Conservation (phyloP, 2,329 filamentous ascomycete genomes). For the Paracoccidioides lutzii region DNA sequence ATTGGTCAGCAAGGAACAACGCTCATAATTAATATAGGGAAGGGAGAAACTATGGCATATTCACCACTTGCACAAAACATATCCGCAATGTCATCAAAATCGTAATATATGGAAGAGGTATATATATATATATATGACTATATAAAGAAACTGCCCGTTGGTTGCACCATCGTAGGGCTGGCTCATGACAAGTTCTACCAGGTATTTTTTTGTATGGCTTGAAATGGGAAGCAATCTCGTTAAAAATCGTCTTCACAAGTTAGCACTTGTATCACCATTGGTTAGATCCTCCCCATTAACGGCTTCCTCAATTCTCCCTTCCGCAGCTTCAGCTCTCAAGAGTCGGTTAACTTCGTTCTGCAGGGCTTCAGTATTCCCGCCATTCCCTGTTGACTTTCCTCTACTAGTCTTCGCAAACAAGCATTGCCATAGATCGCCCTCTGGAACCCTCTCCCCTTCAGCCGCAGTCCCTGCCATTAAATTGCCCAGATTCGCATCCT, state of each 20-base stretch:
- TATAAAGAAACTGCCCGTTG: background rate
- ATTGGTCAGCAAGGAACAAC: background rate
- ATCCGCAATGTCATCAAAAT: background rate
- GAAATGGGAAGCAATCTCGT: background rate
- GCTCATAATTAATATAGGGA: background rate
- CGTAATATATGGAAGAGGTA: no score
- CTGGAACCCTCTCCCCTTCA: slow-evolving; percentile 66
- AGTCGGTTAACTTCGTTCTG: slow-evolving; percentile 36
- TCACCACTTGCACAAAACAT: background rate
- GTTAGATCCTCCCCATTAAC: background rate
- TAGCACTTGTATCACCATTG: background rate
- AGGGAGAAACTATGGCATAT: background rate
- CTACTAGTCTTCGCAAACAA: slow-evolving; percentile 53
- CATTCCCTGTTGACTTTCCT: slow-evolving; percentile 9
- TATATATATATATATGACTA: background rate
- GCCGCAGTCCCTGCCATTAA: slow-evolving; percentile 57
- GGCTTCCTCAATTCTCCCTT: slow-evolving; percentile 15
- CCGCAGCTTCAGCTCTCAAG: slow-evolving; percentile 44
- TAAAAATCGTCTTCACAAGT: background rate
- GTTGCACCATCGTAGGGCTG: no score
- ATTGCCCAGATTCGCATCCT: slow-evolving; percentile 56
- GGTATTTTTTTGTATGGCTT: background rate
- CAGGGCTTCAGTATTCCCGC: slow-evolving; percentile 18
- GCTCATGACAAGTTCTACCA: no score
- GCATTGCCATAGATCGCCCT: slow-evolving; percentile 76